These are phyloP conservation scores for Mesembryanthemum crystallinum DNA, from an alignment of 148 eudicot species.

Conservation along the genomic window DNA sequence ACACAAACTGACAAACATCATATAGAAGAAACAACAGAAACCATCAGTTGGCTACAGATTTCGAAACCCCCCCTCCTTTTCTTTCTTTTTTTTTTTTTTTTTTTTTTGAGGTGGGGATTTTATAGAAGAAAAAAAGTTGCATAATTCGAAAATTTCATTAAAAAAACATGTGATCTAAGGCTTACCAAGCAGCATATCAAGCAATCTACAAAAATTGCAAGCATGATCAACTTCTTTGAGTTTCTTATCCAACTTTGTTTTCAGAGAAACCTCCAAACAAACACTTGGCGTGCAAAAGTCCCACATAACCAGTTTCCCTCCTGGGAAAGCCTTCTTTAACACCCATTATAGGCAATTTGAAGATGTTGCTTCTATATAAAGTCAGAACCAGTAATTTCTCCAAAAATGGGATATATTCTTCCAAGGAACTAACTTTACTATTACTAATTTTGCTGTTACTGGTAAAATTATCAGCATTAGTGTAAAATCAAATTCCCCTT, in stretches of 20 bases:
- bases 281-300: slow-evolving; percentile 7
- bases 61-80: too few species aligned
- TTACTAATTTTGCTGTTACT: slow-evolving; percentile 1
- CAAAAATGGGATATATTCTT: slow-evolving; percentile 19
- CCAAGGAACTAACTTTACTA: slow-evolving; percentile 9
- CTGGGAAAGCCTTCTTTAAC: slow-evolving; percentile 16
- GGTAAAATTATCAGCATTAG: not conserved
- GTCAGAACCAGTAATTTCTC: slow-evolving; percentile 15
- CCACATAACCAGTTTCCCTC: slow-evolving; percentile 15
- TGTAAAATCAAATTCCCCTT: slow-evolving; percentile 2
- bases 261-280: slow-evolving; percentile 1
- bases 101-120: not conserved
- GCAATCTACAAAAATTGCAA: slow-evolving; percentile 3
- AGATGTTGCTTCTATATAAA: slow-evolving; percentile 25
- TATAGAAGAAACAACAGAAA: not conserved
- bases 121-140: not conserved
- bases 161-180: not conserved
- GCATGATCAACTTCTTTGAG: slow-evolving; percentile 9
- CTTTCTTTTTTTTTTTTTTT: not conserved
- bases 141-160: not conserved
- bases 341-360: slow-evolving; percentile 10
- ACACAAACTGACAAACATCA: not conserved
- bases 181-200: slow-evolving; percentile 17
- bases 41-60: not conserved
- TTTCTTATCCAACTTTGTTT: not conserved